Conservation (phyloP, 2,329 filamentous ascomycete species). For the Ophiosphaerella herpotricha region DNA sequence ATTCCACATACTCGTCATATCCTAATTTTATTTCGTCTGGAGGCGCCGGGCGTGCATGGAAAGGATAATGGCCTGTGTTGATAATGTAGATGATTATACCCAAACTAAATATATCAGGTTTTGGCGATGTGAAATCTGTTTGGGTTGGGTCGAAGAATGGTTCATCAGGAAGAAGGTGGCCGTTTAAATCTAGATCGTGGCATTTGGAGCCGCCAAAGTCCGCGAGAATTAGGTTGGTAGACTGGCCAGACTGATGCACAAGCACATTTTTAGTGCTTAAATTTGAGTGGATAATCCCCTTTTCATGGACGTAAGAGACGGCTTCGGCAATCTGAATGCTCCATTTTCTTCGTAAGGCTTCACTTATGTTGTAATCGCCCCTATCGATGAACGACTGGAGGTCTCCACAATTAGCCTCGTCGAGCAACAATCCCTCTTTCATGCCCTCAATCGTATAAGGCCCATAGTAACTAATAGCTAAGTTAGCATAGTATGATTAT, state of each 20-base stretch:
- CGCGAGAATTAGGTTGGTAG: constrained; percentile 10
- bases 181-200: constrained; percentile 8
- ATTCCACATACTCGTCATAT: constrained; percentile 8
- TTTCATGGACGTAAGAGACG: constrained; percentile 10
- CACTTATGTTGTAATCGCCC: constrained; percentile 6
- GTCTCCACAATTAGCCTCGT: constrained; percentile 13
- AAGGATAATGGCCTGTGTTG: constrained; percentile 14
- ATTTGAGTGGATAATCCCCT: constrained; percentile 17
- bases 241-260: constrained; percentile 9
- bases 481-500: constrained; percentile 1
- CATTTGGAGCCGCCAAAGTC: constrained; percentile 19
- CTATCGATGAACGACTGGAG: constrained; percentile 13
- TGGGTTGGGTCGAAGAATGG: constrained; percentile 8
- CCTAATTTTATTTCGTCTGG: constrained; percentile 5
- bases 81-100: constrained; percentile 14
- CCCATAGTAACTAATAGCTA: constrained; percentile 6
- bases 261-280: constrained; percentile 16
- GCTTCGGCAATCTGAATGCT: constrained; percentile 14
- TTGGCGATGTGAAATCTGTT: constrained; percentile 8
- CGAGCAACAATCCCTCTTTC: constrained; percentile 13
- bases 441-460: constrained; percentile 7
- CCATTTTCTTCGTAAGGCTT: constrained; percentile 10
- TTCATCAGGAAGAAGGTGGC: constrained; percentile 14
- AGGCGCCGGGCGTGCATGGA: constrained; percentile 7
- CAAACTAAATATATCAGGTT: constrained; percentile 11